Conservation (phyloP, 352 stramenopile genomes). For the Globisporangium polare region DNA sequence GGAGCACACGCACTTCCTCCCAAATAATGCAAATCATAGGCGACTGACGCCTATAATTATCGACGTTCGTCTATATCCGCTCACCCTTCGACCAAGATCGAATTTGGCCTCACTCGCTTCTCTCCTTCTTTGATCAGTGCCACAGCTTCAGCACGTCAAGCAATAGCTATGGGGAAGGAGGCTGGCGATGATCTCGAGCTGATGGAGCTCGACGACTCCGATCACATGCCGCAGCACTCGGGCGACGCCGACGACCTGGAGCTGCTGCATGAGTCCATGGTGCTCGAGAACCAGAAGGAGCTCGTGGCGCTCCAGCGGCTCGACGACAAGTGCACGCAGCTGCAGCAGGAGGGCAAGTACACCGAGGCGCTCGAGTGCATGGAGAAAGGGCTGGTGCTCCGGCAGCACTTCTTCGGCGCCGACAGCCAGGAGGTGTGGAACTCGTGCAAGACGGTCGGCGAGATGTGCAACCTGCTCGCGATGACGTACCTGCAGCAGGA, state of each 20-base stretch:
- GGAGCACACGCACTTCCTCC: no score
- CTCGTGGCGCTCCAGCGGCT: constrained; percentile 87
- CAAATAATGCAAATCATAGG: no score
- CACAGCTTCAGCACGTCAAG: no score
- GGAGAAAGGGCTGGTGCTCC: constrained; percentile 90
- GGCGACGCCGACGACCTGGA: constrained; percentile 23
- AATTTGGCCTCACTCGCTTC: no score
- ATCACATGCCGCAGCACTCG: constrained; percentile 5
- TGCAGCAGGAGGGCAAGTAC: constrained; percentile 92
- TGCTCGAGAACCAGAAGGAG: constrained; percentile 79
- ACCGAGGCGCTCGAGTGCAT: constrained; percentile 92
- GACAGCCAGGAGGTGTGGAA: constrained; percentile 89
- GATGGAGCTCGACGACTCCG: constrained; percentile 26
- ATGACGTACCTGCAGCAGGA: constrained; percentile 96
- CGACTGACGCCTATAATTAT: no score
- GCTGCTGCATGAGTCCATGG: constrained; percentile 24
- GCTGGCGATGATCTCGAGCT: constrained; percentile 20
- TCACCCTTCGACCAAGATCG: no score
- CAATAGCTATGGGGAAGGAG: constrained; percentile 6
- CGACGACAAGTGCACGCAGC: constrained; percentile 85
- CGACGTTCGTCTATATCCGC: no score
- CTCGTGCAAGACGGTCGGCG: constrained; percentile 91
- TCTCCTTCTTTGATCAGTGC: no score
- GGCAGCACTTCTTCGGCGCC: constrained; percentile 92
- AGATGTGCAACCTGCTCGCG: constrained; percentile 94